These are phyloP conservation scores for Boletus edulis DNA, from an alignment of 768 basidiomycete species.

Conservation along the genomic window DNA sequence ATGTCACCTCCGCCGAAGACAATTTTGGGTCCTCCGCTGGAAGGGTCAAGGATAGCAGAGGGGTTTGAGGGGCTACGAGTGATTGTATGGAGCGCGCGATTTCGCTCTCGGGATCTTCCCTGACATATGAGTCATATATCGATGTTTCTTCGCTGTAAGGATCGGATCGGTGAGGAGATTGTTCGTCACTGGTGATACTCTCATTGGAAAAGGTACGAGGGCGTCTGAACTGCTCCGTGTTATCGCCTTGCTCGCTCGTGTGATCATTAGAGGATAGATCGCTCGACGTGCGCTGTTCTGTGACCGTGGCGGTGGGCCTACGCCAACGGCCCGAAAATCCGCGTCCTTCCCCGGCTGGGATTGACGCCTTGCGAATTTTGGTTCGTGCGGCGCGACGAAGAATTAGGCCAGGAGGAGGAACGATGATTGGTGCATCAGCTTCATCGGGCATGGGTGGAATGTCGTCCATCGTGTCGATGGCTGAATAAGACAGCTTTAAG, in stretches of 20 bases:
- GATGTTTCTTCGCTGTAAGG: conserved; percentile 78
- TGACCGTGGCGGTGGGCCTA: conserved; percentile 24
- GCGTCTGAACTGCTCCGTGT: conserved; percentile 37
- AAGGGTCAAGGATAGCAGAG: conserved; percentile 23
- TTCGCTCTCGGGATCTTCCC: conserved; percentile 51
- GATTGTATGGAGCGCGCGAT: conserved; percentile 18
- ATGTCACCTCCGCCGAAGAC: conserved; percentile 6
- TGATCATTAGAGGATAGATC: conserved; percentile 57
- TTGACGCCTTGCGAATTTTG: conserved; percentile 85
- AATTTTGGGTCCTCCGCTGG: conserved; percentile 15
- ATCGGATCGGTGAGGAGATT: conserved; percentile 51
- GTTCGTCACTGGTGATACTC: conserved; percentile 40
- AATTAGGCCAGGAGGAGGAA: conserved; percentile 81
- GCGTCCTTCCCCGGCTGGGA: conserved; percentile 78
- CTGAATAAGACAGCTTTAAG: conserved; percentile 37
- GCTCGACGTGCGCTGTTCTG: conserved; percentile 60
- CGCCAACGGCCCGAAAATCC: conserved; percentile 54
- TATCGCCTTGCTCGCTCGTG: conserved; percentile 62
- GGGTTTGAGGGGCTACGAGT: conserved; percentile 19
- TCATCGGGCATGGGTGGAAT: conserved; percentile 72
- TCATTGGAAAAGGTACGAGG: conserved; percentile 35
- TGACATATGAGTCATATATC: conserved; percentile 82
- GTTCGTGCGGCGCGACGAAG: conserved; percentile 91
- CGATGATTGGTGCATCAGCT: conserved; percentile 85
- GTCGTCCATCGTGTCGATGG: conserved; percentile 65